Evolutionary conservation across 2,329 filamentous ascomycete genomes (phyloP), one percentile per base, ranked within the genome.

Genomic region (Aspergillus flavus): DNA sequence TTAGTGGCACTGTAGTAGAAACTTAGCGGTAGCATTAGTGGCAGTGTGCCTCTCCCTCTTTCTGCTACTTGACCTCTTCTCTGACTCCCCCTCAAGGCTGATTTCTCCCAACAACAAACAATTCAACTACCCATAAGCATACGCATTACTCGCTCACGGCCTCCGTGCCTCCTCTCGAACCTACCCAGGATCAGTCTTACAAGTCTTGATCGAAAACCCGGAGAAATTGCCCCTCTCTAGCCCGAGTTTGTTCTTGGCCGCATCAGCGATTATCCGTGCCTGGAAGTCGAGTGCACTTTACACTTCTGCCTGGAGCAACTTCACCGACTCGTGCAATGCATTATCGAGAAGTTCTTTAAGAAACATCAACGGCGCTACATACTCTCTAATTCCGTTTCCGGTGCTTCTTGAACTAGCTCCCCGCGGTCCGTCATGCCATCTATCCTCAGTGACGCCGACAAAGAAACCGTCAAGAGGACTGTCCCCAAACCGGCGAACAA

Each of bases 401-500:
- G 61, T 58, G 64, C n/a, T 57, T 62, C 61, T 41, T 66, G 61
- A 66, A 48, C 34, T 52, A 52, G 52, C 34, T 36, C 34, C n/a
- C 59, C 45, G 57, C 58, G 52, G 70, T 64, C 68, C 73, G 75
- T 65, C 67, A 83, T 83, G 82, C 86, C 86, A 63, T 87, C 86
- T 21, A 87, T 96, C 69, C 87, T 99, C 62, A 92, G 85, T 76
- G 94, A 97, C 75, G 91, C 94, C 74, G 95, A 99, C 83, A 97
- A 96, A 85, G 92, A 96, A 82, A 96, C 89, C 65, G 94, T 99
- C 80, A 96, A 96, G 84, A 90, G 95, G 76, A 91, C 90, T 71
- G 92, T 99, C 60, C 94, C 95, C 66, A 97, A 96, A 79, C 88
- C 93, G 67, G 89, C 89, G 73, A 99, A 98, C 88, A 98, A 98